Conservation (phyloP, 2,329 filamentous ascomycete genomes). For the Ampelomyces quisqualis region DNA sequence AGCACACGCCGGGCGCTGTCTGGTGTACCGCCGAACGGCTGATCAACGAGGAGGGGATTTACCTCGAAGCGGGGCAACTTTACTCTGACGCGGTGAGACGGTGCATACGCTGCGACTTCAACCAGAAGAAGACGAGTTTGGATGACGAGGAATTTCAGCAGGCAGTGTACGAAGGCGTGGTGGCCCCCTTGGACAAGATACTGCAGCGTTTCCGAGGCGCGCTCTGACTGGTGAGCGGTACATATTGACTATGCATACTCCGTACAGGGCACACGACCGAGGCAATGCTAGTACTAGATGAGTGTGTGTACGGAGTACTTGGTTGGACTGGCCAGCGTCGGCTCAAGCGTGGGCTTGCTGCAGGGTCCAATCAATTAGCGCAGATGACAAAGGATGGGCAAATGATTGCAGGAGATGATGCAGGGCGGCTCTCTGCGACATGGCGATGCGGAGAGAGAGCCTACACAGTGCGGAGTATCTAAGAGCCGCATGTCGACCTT, state of each 20-base stretch:
- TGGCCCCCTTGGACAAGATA: conserved; percentile 16
- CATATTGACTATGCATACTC: no score
- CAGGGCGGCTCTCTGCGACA: conserved; percentile 14
- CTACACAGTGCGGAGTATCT: no score
- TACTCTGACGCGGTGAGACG: conserved; percentile 18
- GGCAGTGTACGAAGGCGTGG: conserved; percentile 18
- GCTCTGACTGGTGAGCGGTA: conserved; percentile 7
- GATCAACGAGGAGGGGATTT: conserved; percentile 16
- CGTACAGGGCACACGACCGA: no score
- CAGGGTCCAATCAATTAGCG: conserved; percentile 1
- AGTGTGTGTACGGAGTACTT: no score
- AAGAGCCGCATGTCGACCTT: conserved; percentile 2
- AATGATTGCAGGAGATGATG: conserved; percentile 13
- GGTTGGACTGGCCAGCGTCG: background rate
- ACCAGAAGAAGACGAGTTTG: conserved; percentile 11
- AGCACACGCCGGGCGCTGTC: conserved; percentile 13
- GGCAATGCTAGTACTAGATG: no score
- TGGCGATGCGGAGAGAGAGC: background rate
- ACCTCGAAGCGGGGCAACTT: conserved; percentile 14
- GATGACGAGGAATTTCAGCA: conserved; percentile 18
- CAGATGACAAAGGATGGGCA: conserved; percentile 7
- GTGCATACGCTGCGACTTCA: conserved; percentile 22
- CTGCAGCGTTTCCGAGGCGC: conserved; percentile 13
- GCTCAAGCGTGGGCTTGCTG: conserved; percentile 2
- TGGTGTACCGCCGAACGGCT: conserved; percentile 18